Evolutionary conservation across 2,329 filamentous ascomycete genomes (phyloP).

Genomic region (Alternaria triticina): DNA sequence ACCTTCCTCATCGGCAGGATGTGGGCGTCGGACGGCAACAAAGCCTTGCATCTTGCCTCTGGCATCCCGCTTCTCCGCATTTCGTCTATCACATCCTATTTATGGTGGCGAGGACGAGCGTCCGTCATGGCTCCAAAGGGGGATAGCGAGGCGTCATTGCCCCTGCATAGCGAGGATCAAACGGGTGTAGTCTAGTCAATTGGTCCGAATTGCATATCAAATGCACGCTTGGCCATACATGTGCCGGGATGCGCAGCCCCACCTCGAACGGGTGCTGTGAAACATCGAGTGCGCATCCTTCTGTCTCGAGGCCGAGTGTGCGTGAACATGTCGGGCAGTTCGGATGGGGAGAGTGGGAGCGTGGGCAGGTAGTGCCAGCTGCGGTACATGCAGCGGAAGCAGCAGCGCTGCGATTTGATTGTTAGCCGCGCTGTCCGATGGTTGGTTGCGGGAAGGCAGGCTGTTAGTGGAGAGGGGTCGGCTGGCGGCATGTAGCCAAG

Average conservation of each 20-base stretch:
- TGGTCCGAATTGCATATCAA: slow-evolving; percentile 36
- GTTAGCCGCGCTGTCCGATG: slow-evolving; percentile 20
- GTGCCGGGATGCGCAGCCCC: slow-evolving; percentile 23
- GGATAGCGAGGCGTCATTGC: slow-evolving; percentile 26
- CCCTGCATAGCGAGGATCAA: slow-evolving; percentile 37
- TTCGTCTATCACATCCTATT: slow-evolving; percentile 42
- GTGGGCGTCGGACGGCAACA: slow-evolving; percentile 7
- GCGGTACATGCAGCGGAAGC: slow-evolving; percentile 1
- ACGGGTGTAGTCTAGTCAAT: slow-evolving; percentile 22
- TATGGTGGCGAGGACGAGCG: slow-evolving; percentile 41
- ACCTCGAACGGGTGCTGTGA: slow-evolving; percentile 31
- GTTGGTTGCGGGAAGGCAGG: slow-evolving; percentile 3
- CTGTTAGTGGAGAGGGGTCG: slow-evolving; percentile 20
- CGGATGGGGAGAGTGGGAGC: background rate
- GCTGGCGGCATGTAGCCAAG: slow-evolving; percentile 33
- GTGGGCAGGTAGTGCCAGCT: background rate
- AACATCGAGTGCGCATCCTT: slow-evolving; percentile 36
- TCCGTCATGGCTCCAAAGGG: slow-evolving; percentile 25
- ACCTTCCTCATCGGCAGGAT: background rate
- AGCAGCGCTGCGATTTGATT: slow-evolving; percentile 3
- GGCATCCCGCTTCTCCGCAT: slow-evolving; percentile 44
- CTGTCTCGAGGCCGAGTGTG: slow-evolving; percentile 26
- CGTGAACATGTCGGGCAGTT: slow-evolving; percentile 1
- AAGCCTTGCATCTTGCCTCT: slow-evolving; percentile 14
- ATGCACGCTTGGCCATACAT: slow-evolving; percentile 26